A percentile compares a stretch with the other conserved stretches of the same genome.
Evolutionary conservation across 2,329 filamentous ascomycete genomes (phyloP).

Genomic region (Thielaviopsis ethacetica): DNA sequence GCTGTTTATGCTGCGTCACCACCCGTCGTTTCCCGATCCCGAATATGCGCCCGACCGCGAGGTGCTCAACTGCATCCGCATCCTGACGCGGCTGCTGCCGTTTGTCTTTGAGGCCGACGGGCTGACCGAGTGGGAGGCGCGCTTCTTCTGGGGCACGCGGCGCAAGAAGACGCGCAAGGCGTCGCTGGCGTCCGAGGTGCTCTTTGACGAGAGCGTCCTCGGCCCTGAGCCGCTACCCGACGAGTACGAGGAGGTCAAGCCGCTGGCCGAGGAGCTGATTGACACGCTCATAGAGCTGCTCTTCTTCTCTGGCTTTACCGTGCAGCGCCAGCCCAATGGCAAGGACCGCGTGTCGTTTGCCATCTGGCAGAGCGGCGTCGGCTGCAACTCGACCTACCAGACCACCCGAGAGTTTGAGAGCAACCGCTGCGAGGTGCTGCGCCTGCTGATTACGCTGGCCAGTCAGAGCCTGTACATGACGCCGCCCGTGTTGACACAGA

Average conservation of each 20-base stretch:
- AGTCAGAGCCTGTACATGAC: constrained; percentile 91
- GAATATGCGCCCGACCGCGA: constrained; percentile 73
- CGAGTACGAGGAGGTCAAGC: constrained; percentile 68
- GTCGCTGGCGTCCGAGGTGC: constrained; percentile 53
- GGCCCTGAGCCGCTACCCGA: constrained; percentile 28
- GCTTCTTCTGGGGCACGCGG: constrained; percentile 76
- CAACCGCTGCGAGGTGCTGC: constrained; percentile 79
- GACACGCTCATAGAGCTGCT: constrained; percentile 78
- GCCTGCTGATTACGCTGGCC: constrained; percentile 68
- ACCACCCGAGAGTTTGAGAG: constrained; percentile 86
- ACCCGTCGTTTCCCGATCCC: constrained; percentile 77
- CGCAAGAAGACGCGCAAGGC: constrained; percentile 54
- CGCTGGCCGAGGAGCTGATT: constrained; percentile 80
- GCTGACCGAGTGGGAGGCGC: constrained; percentile 71
- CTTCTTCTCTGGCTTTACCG: constrained; percentile 81
- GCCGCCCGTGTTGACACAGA: constrained; percentile 60
- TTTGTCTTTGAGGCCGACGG: constrained; percentile 84
- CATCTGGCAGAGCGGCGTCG: constrained; percentile 97
- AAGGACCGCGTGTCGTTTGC: constrained; percentile 76
- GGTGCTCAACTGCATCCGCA: constrained; percentile 86
- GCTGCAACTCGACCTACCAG: constrained; percentile 75
- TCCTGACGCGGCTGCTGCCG: constrained; percentile 76
- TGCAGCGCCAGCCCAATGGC: constrained; percentile 53
- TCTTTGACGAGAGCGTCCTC: constrained; percentile 62
- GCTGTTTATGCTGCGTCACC: constrained; percentile 66